phyloP scores from a whole-genome alignment of 1,284 basidiomycete genomes.

The Wallemia hederae region DNA sequence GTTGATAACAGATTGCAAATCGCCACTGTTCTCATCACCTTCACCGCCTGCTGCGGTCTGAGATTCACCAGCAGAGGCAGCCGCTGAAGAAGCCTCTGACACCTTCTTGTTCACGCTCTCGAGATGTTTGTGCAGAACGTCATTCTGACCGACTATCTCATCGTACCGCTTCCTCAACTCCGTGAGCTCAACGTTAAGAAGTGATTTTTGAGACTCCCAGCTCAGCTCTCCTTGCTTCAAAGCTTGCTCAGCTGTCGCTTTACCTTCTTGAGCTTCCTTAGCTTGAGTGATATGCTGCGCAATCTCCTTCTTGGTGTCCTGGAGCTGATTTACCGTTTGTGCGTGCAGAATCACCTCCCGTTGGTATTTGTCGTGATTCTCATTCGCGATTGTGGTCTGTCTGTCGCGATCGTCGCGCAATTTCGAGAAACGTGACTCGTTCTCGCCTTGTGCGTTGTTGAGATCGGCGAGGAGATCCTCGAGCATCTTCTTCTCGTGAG shows the following conservation, averaged over 20 bases:
- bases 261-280: constrained; percentile 27
- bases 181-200: constrained; percentile 41
- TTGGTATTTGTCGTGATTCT: constrained; percentile 41
- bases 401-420: constrained; percentile 33
- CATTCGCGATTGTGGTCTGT: constrained; percentile 40
- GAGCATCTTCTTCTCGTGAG: constrained; percentile 43
- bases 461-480: constrained; percentile 48
- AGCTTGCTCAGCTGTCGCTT: constrained; percentile 45
- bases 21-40: constrained; percentile 30
- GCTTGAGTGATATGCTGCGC: constrained; percentile 22
- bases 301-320: constrained; percentile 34
- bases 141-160: constrained; percentile 47
- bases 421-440: constrained; percentile 29
- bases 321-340: constrained; percentile 41
- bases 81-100: constrained; percentile 37
- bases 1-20: constrained; percentile 47
- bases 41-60: constrained; percentile 15
- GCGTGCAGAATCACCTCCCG: constrained; percentile 56
- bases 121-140: constrained; percentile 48
- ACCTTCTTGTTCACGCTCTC: constrained; percentile 61
- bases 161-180: constrained; percentile 41
- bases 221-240: constrained; percentile 36
- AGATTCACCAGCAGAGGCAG: constrained; percentile 22
- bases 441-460: constrained; percentile 32
- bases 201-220: constrained; percentile 46